These are phyloP conservation scores for Pichia sp. DNA, from an alignment of 1,139 yeast genomes.

Conservation along the genomic window DNA sequence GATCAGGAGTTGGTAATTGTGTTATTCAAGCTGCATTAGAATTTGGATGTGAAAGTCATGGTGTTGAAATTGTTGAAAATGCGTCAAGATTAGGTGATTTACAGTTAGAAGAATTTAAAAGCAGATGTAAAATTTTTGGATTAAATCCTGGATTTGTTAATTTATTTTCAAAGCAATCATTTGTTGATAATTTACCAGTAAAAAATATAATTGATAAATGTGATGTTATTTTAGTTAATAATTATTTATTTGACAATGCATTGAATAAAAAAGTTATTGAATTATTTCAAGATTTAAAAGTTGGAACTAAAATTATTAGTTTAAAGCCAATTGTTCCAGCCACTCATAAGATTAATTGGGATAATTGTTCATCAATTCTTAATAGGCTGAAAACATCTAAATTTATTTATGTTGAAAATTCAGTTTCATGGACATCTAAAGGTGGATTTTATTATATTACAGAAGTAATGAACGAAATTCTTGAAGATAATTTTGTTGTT, in stretches of 20 bases:
- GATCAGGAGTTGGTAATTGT: slow-evolving; percentile 93
- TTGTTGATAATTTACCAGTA: slow-evolving; percentile 59
- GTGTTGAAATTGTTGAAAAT: slow-evolving; percentile 83
- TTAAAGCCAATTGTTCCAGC: slow-evolving; percentile 67
- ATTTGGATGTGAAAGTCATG: slow-evolving; percentile 77
- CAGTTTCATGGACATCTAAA: slow-evolving; percentile 88
- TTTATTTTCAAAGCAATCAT: slow-evolving; percentile 62
- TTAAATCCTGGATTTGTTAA: slow-evolving; percentile 48
- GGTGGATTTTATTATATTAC: slow-evolving; percentile 78
- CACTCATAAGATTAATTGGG: slow-evolving; percentile 46
- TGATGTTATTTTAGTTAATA: slow-evolving; percentile 72
- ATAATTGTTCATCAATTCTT: slow-evolving; percentile 52
- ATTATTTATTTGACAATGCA: slow-evolving; percentile 71
- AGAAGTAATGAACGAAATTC: slow-evolving; percentile 49
- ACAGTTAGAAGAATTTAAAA: slow-evolving; percentile 53
- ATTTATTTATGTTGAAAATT: slow-evolving; percentile 57
- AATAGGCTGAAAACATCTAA: slow-evolving; percentile 62
- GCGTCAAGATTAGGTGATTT: slow-evolving; percentile 63
- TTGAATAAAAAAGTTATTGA: slow-evolving; percentile 65
- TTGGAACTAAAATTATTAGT: slow-evolving; percentile 75
- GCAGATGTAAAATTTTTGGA: slow-evolving; percentile 60
- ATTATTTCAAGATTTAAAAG: slow-evolving; percentile 53
- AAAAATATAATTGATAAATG: slow-evolving; percentile 49
- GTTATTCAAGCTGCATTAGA: slow-evolving; percentile 85
- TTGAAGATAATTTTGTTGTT: slow-evolving; percentile 34